Evolutionary conservation across 305 asterid genomes (phyloP).

Genomic region (Striga hermonthica): DNA sequence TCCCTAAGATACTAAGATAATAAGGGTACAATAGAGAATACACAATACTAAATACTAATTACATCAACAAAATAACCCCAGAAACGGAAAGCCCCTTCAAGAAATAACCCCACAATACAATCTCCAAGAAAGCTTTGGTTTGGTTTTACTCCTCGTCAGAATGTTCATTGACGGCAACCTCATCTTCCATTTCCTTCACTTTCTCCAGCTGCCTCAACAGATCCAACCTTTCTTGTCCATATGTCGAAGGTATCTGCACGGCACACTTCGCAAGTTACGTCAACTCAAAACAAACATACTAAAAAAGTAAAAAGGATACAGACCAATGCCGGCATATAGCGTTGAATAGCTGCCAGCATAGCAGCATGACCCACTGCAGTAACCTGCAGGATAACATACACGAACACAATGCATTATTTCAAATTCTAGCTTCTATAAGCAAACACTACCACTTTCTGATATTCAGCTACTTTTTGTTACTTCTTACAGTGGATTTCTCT

Average conservation of each 20-base stretch:
- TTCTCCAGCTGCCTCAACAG: constrained; percentile 81
- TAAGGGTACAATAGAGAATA: too few relatives aligned
- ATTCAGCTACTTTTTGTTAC: neutral
- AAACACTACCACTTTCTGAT: neutral
- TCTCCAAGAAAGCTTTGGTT: neutral
- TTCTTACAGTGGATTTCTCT: neutral
- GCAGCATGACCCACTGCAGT: constrained; percentile 67
- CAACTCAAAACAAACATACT: constrained; percentile 13
- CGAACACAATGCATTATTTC: constrained; percentile 17
- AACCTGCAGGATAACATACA: constrained; percentile 39
- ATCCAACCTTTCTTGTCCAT: constrained; percentile 50
- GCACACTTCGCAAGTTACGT: constrained; percentile 2
- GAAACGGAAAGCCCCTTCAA: too few relatives aligned
- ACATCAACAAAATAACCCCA: too few relatives aligned
- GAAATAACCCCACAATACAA: too few relatives aligned
- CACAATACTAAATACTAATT: too few relatives aligned
- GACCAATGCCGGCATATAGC: constrained; percentile 84
- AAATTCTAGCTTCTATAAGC: neutral
- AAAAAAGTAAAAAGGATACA: constrained; percentile 30
- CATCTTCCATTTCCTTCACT: constrained; percentile 82
- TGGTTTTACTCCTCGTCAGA: constrained; percentile 43
- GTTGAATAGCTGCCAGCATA: constrained; percentile 85
- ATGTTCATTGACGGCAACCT: constrained; percentile 45
- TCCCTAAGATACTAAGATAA: too few relatives aligned
- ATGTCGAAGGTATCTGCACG: constrained; percentile 53